phyloP scores from a whole-genome alignment of 805 yeast genomes.

The Schizosaccharomyces japonicus region DNA sequence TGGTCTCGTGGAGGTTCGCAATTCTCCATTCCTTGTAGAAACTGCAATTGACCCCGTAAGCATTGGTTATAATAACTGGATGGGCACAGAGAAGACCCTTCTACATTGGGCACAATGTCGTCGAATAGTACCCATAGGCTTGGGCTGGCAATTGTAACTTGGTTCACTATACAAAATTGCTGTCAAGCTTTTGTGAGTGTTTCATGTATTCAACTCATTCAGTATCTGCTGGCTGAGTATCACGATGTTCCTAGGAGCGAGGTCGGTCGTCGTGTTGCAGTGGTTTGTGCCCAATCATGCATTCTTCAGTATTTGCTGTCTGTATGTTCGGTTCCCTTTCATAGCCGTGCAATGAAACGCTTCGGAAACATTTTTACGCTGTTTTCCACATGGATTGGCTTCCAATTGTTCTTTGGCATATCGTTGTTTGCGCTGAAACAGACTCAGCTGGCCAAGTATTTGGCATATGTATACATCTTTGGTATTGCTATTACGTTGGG shows the following conservation, averaged over 20 bases:
- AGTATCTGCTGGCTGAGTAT: background rate
- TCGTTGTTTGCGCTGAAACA: no score
- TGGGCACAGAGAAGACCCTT: no score
- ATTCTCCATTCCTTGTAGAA: no score
- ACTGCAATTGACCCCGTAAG: no score
- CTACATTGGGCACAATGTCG: no score
- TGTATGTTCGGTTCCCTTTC: background rate
- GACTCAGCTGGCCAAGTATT: no score
- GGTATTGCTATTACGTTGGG: background rate
- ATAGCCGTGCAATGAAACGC: background rate
- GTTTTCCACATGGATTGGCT: background rate
- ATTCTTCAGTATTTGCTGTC: background rate
- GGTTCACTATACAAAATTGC: no score
- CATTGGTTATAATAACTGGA: no score
- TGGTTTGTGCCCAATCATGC: background rate
- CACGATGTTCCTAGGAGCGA: background rate
- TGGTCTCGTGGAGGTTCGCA: no score
- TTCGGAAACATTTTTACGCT: background rate
- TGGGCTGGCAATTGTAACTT: no score
- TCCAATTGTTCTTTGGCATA: no score
- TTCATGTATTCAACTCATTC: background rate
- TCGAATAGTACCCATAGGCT: no score
- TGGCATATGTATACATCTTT: background rate
- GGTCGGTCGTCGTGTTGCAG: background rate
- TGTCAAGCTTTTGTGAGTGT: background rate